phyloP scores from a whole-genome alignment of 495 filamentous ascomycete genomes.

The Talaromyces borbonicus region DNA sequence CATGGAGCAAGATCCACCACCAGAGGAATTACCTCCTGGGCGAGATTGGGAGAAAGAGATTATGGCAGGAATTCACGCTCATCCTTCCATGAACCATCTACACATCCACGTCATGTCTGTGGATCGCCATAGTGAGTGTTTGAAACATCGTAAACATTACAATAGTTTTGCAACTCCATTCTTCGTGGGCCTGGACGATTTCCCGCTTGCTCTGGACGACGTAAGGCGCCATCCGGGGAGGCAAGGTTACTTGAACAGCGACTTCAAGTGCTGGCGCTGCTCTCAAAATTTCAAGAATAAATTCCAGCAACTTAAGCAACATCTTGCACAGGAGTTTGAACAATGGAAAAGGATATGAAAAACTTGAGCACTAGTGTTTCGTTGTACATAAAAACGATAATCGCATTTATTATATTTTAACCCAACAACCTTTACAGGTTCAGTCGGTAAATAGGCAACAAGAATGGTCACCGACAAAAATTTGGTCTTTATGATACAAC shows the following conservation, averaged over 20 bases:
- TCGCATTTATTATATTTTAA: neutral
- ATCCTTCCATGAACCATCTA: slow-evolving; percentile 86
- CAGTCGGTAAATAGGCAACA: neutral
- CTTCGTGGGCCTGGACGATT: slow-evolving; percentile 69
- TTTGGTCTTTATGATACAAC: slow-evolving; percentile 3
- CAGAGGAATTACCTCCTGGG: slow-evolving; percentile 50
- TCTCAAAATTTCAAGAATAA: slow-evolving; percentile 58
- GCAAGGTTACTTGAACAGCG: slow-evolving; percentile 47
- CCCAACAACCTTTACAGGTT: neutral
- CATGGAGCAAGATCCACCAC: slow-evolving; percentile 33
- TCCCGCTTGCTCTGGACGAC: slow-evolving; percentile 61
- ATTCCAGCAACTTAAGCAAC: slow-evolving; percentile 66
- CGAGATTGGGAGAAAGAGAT: slow-evolving; percentile 75
- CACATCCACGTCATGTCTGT: slow-evolving; percentile 79
- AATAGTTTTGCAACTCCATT: slow-evolving; percentile 87
- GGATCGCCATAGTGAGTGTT: slow-evolving; percentile 57
- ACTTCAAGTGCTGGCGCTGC: slow-evolving; percentile 82
- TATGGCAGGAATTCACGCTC: slow-evolving; percentile 68
- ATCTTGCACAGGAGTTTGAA: slow-evolving; percentile 73
- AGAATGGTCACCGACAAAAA: neutral
- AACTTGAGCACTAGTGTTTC: neutral
- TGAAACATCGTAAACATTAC: slow-evolving; percentile 85
- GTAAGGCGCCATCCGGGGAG: slow-evolving; percentile 41
- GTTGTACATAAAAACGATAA: neutral
- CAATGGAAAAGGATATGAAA: slow-evolving; percentile 62